A percentile compares a stretch with the other conserved stretches of the same genome.
These are phyloP conservation scores for Cryptococcus sp. DNA, from an alignment of 1,284 basidiomycete species.

Conservation along the genomic window DNA sequence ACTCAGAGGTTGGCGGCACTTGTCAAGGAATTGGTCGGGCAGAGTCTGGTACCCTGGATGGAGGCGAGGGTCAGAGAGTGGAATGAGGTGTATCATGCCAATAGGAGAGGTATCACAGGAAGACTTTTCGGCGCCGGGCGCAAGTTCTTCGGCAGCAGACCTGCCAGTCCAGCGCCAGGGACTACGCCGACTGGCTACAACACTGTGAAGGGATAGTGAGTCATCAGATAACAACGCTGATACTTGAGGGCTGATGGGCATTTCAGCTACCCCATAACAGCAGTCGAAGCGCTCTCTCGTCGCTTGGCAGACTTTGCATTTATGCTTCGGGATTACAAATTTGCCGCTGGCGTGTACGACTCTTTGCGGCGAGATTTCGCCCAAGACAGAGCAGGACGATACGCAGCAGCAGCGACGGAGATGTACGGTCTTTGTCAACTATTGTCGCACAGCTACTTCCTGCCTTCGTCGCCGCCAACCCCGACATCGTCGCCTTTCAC, in stretches of 20 bases:
- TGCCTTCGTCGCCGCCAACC: slow-evolving; percentile 42
- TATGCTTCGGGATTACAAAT: slow-evolving; percentile 82
- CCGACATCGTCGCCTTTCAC: slow-evolving; percentile 30
- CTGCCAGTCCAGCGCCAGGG: slow-evolving; percentile 43
- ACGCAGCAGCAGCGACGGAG: slow-evolving; percentile 52
- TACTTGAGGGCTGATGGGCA: slow-evolving; percentile 3
- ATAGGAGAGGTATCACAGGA: slow-evolving; percentile 81
- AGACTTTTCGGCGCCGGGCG: slow-evolving; percentile 74
- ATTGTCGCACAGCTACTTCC: slow-evolving; percentile 43
- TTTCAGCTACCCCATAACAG: slow-evolving; percentile 54
- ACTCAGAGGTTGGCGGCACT: slow-evolving; percentile 78
- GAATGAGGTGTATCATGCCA: slow-evolving; percentile 89
- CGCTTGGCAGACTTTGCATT: slow-evolving; percentile 95
- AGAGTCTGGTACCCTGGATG: slow-evolving; percentile 94
- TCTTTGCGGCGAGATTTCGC: slow-evolving; percentile 69
- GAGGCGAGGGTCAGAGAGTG: slow-evolving; percentile 89
- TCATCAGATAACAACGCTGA: neutral
- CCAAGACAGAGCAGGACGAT: slow-evolving; percentile 51
- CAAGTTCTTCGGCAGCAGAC: slow-evolving; percentile 56
- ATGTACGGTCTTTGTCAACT: slow-evolving; percentile 54
- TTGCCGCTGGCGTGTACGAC: slow-evolving; percentile 85
- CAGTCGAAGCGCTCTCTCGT: slow-evolving; percentile 56
- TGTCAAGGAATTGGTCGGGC: slow-evolving; percentile 83
- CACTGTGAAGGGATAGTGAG: slow-evolving; percentile 47
- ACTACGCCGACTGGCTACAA: slow-evolving; percentile 41